These are phyloP conservation scores for Prunus mira DNA, from an alignment of 306 rosid genomes.

Conservation along the genomic window DNA sequence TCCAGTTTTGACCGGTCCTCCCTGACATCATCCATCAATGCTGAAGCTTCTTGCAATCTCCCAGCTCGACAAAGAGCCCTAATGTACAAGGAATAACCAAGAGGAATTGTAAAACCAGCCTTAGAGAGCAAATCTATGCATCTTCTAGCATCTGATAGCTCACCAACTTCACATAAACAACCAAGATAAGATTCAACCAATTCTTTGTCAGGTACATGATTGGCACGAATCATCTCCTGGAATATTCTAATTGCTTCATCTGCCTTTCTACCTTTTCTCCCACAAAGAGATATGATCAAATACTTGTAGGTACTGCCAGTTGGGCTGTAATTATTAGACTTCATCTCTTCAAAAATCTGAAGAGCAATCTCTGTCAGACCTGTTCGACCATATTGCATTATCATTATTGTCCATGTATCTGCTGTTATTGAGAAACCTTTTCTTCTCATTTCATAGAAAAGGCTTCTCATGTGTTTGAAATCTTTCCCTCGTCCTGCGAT, in stretches of 20 bases:
- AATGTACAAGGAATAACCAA: constrained; percentile 52
- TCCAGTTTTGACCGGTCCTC: constrained; percentile 42
- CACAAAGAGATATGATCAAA: constrained; percentile 65
- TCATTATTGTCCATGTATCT: constrained; percentile 94
- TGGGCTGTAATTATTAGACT: constrained; percentile 51
- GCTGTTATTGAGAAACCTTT: constrained; percentile 50
- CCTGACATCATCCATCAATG: constrained; percentile 41
- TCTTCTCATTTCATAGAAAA: constrained; percentile 82
- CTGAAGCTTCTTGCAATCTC: constrained; percentile 67
- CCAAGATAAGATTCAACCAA: constrained; percentile 63
- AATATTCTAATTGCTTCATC: constrained; percentile 58
- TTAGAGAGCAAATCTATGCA: constrained; percentile 58
- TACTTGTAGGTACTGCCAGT: constrained; percentile 70
- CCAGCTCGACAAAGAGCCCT: constrained; percentile 78
- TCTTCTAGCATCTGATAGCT: constrained; percentile 50
- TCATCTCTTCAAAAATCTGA: constrained; percentile 68
- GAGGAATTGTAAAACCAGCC: constrained; percentile 50
- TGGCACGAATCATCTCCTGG: constrained; percentile 55
- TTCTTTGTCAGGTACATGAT: constrained; percentile 68
- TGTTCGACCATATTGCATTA: constrained; percentile 79
- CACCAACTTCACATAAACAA: constrained; percentile 72
- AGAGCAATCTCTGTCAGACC: constrained; percentile 80
- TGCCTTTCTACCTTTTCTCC: constrained; percentile 76
- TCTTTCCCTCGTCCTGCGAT: constrained; percentile 83
- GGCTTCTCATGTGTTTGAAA: constrained; percentile 83